phyloP scores from a whole-genome alignment of 768 basidiomycete species.

The Rhodotorula taiwanensis region DNA sequence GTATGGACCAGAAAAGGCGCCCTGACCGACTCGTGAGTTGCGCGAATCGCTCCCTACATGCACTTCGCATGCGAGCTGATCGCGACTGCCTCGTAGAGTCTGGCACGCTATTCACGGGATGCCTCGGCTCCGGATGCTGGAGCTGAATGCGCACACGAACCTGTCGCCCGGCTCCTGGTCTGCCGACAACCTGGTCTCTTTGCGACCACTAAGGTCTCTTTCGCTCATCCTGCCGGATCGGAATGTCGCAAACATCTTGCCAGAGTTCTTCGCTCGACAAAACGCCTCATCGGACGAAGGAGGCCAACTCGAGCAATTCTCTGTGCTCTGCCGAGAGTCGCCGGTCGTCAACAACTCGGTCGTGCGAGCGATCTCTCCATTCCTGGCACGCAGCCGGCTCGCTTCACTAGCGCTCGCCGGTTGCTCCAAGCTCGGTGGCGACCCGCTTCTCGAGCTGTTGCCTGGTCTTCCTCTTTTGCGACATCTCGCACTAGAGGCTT shows the following conservation, averaged over 20 bases:
- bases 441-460: slow-evolving; percentile 5
- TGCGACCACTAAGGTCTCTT: slow-evolving; percentile 19
- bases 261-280: slow-evolving; percentile 17
- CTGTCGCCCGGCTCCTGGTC: slow-evolving; percentile 25
- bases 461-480: slow-evolving; percentile 10
- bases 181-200: slow-evolving; percentile 16
- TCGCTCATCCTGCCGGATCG: slow-evolving; percentile 35
- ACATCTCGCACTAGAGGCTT: slow-evolving; percentile 33
- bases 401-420: slow-evolving; percentile 27
- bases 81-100: neutral
- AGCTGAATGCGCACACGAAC: slow-evolving; percentile 30
- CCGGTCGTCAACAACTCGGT: slow-evolving; percentile 21
- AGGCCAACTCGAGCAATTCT: slow-evolving; percentile 22
- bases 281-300: neutral
- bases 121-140: slow-evolving; percentile 8
- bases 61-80: too few species aligned
- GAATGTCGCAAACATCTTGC: slow-evolving; percentile 16
- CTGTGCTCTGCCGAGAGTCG: slow-evolving; percentile 32
- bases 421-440: slow-evolving; percentile 22
- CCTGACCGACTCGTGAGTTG: slow-evolving; percentile 20
- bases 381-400: slow-evolving; percentile 5
- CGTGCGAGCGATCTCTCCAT: neutral
- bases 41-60: neutral
- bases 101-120: slow-evolving; percentile 21
- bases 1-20: slow-evolving; percentile 32